These are phyloP conservation scores for Ophidiomyces ophidiicola DNA, from an alignment of 2,329 filamentous ascomycete species.

Conservation along the genomic window DNA sequence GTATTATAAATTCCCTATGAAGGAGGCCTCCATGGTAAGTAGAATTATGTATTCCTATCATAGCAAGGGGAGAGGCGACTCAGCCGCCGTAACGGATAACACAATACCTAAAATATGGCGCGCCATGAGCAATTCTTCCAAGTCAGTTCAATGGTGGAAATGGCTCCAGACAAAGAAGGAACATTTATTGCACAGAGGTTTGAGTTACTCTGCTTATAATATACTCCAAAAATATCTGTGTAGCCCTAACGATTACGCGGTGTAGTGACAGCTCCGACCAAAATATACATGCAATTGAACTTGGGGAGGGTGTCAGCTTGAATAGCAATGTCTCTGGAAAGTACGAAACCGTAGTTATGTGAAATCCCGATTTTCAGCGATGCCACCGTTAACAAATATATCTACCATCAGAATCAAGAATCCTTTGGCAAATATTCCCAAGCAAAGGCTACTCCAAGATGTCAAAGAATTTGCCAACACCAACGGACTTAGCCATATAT, in stretches of 20 bases:
- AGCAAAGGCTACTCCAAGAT: slow-evolving; percentile 28
- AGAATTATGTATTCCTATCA: too few relatives aligned
- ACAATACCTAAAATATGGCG: too few relatives aligned
- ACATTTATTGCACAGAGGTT: too few relatives aligned
- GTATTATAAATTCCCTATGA: too few relatives aligned
- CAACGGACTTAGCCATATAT: slow-evolving; percentile 31
- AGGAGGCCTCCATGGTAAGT: too few relatives aligned
- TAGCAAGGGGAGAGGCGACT: too few relatives aligned
- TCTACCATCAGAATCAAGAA: slow-evolving; percentile 36
- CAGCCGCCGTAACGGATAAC: too few relatives aligned
- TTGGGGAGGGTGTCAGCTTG: slow-evolving; percentile 19
- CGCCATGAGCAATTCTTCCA: too few relatives aligned
- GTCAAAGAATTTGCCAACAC: slow-evolving; percentile 35
- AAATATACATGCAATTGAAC: slow-evolving; percentile 15
- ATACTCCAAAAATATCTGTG: too few relatives aligned
- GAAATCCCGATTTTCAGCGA: neutral
- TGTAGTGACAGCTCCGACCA: neutral
- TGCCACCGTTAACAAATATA: neutral
- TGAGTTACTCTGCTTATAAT: neutral
- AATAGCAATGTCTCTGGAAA: slow-evolving; percentile 23
- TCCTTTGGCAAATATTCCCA: slow-evolving; percentile 33
- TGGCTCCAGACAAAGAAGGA: too few relatives aligned
- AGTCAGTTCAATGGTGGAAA: too few relatives aligned
- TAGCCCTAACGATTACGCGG: too few relatives aligned
- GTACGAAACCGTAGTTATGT: slow-evolving; percentile 14